phyloP scores from a whole-genome alignment of 176 grass and related monocot species.

The Raddia distichophylla region DNA sequence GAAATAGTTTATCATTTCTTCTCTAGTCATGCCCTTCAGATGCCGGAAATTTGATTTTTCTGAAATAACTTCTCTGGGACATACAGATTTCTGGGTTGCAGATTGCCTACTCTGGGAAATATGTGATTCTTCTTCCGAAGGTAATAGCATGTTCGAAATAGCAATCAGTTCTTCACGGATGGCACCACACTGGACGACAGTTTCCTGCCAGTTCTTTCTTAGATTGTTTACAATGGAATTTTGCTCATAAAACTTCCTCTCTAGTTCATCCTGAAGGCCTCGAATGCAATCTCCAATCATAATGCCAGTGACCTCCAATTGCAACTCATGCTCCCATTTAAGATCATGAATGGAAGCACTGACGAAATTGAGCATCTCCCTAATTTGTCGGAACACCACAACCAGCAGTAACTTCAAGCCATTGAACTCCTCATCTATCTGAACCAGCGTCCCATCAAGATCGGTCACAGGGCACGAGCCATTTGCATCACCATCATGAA shows the following conservation, averaged over 20 bases:
- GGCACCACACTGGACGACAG: constrained; percentile 53
- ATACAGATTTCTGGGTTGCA: constrained; percentile 53
- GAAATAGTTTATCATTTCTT: constrained; percentile 81
- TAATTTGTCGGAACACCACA: constrained; percentile 68
- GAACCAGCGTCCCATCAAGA: constrained; percentile 38
- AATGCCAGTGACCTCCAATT: constrained; percentile 71
- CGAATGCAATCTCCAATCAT: constrained; percentile 70
- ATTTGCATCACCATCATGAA: constrained; percentile 19
- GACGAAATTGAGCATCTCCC: constrained; percentile 52
- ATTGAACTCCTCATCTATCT: constrained; percentile 64
- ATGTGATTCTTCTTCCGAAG: constrained; percentile 55
- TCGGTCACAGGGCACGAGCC: constrained; percentile 5
- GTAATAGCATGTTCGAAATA: constrained; percentile 60
- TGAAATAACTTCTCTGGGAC: constrained; percentile 67
- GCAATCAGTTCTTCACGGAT: constrained; percentile 76
- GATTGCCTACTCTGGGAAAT: constrained; percentile 35
- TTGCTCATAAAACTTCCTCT: constrained; percentile 70
- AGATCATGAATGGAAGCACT: constrained; percentile 56
- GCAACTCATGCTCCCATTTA: constrained; percentile 74
- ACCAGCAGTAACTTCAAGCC: constrained; percentile 55
- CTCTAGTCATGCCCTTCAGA: constrained; percentile 69
- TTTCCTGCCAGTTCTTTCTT: constrained; percentile 72
- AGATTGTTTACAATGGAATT: constrained; percentile 57
- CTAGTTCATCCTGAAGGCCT: constrained; percentile 67
- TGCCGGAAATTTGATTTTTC: constrained; percentile 78